These are phyloP conservation scores for Coemansia sp. DNA, from an alignment of 192 early-diverging fungal genomes.

Conservation along the genomic window DNA sequence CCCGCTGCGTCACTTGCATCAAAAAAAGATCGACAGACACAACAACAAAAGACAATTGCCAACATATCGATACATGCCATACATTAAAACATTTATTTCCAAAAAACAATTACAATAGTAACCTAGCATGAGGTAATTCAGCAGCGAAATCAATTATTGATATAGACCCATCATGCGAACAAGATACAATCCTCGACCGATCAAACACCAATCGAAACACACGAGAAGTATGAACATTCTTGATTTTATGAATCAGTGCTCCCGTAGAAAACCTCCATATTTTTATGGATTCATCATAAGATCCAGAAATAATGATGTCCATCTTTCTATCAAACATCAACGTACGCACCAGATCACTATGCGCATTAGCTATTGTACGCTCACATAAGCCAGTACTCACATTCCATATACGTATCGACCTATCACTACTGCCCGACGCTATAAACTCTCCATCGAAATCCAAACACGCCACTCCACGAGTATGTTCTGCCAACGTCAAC, in stretches of 20 bases:
- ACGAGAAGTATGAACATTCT: constrained; percentile 57
- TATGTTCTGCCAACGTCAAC: constrained; percentile 68
- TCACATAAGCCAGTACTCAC: constrained; percentile 54
- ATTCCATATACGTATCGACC: constrained; percentile 78
- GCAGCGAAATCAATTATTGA: constrained; percentile 42
- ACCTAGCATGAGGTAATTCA: constrained; percentile 22
- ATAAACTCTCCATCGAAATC: constrained; percentile 84
- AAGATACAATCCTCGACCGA: constrained; percentile 76
- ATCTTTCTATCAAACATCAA: constrained; percentile 29
- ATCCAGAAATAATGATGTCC: constrained; percentile 74
- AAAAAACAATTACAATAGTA: constrained; percentile 27
- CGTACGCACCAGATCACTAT: constrained; percentile 38
- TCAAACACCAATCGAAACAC: constrained; percentile 84
- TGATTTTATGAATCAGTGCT: constrained; percentile 52
- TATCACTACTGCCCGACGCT: constrained; percentile 80
- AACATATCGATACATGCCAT: too few species aligned
- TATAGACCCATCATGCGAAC: constrained; percentile 63
- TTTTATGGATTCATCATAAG: constrained; percentile 85
- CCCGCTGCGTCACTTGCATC: too few species aligned
- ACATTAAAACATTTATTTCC: too few species aligned
- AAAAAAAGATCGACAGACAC: too few species aligned
- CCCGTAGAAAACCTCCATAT: constrained; percentile 81
- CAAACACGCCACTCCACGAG: constrained; percentile 82
- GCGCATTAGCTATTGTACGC: constrained; percentile 44
- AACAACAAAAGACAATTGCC: too few species aligned